Base-by-base conservation (phyloP, 805 yeast species). In the Kuraishia capsulata region DNA sequence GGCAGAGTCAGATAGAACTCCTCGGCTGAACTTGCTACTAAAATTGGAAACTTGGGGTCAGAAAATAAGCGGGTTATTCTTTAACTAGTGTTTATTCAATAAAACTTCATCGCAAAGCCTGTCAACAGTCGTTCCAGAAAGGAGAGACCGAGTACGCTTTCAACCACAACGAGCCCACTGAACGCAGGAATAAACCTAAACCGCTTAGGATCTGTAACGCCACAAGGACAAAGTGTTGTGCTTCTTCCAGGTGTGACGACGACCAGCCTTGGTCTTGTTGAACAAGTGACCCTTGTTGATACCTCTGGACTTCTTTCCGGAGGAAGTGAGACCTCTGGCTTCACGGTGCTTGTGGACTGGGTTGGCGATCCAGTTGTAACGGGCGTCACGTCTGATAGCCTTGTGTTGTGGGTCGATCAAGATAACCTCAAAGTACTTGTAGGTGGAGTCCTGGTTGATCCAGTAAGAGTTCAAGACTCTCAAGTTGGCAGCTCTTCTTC, bases 341-440 rank as follows among this genome's bases (percentile, higher is more conserved):
- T 92, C 98, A 76, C 98, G 88, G 85, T 87, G 97, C 83, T 92
- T 92, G 95, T 92, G 98, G 54, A 92, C 98, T 63, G 98, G 96
- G 85, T 86, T 85, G 67, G 74, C 88, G 73, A 92, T 92, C 98
- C 98, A 92, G 97, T 92, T 92, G 95, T 79, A 80, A 74, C 92
- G 81, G 58, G 98, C 82, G 65, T 89, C 96, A 72, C 95, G 85
- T 78, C 96, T 88, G 81, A 92, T 88, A 57, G 96, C 97, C 76
- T 85, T 83, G 85, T 92, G 98, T 63, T 78, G 76, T 61, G 98
- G 98, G 64, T 92, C 98, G 57, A 92, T 88, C 57, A 86, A 79
- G 73, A 92, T 90, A 57, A 92, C 96, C 78, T 92, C 98, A 64
- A 71, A 92, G 87, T 88, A 92, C 81, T 92, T 92, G 95, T 90